phyloP scores from a whole-genome alignment of 345 rosid species.

The Sonneratia alba region DNA sequence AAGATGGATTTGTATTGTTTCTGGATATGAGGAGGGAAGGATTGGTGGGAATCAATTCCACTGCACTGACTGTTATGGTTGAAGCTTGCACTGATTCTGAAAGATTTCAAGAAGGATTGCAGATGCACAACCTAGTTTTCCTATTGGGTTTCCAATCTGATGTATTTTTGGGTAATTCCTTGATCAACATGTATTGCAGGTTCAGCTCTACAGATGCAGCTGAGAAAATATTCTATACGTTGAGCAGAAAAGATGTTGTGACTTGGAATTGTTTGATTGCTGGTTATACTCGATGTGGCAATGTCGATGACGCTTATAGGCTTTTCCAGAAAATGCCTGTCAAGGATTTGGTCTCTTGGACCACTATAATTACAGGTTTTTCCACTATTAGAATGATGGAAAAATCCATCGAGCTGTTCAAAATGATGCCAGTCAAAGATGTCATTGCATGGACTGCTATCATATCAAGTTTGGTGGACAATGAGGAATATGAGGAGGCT shows the following conservation, averaged over 20 bases:
- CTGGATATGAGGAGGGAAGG: slow-evolving; percentile 49
- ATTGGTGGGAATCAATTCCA: slow-evolving; percentile 39
- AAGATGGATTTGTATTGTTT: slow-evolving; percentile 55
- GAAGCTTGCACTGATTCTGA: slow-evolving; percentile 48
- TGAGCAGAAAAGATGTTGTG: slow-evolving; percentile 42
- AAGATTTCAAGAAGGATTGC: slow-evolving; percentile 38
- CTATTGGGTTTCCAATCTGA: slow-evolving; percentile 43
- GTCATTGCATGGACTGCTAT: slow-evolving; percentile 64
- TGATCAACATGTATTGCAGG: slow-evolving; percentile 58
- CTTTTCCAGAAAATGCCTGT: slow-evolving; percentile 51
- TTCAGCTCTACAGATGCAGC: slow-evolving; percentile 41
- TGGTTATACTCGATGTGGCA: slow-evolving; percentile 36
- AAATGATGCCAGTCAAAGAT: slow-evolving; percentile 67
- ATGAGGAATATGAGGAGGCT: slow-evolving; percentile 44
- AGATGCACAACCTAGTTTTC: slow-evolving; percentile 49
- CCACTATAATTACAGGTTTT: slow-evolving; percentile 55
- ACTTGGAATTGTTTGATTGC: slow-evolving; percentile 72
- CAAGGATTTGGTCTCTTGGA: slow-evolving; percentile 72
- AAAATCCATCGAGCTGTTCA: slow-evolving; percentile 44
- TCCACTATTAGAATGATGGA: slow-evolving; percentile 31
- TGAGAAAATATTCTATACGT: slow-evolving; percentile 26
- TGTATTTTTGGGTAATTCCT: slow-evolving; percentile 49
- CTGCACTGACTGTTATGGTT: slow-evolving; percentile 46
- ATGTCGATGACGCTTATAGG: slow-evolving; percentile 43
- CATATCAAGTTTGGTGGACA: slow-evolving; percentile 59